phyloP scores from a whole-genome alignment of 23 red algal genomes.

The Agarophyton chilense region DNA sequence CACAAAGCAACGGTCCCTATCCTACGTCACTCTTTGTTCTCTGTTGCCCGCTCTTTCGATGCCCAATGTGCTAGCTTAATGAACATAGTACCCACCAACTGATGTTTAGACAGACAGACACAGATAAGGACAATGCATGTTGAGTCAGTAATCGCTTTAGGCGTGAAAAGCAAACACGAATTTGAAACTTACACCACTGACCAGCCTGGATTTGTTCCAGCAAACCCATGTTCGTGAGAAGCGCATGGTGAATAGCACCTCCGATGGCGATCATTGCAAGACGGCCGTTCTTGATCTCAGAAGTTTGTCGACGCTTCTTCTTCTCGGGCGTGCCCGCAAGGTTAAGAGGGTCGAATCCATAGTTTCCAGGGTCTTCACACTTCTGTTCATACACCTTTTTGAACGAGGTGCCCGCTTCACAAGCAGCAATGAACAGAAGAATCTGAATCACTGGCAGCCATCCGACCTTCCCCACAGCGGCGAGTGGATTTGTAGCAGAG shows the following conservation, averaged over 20 bases:
- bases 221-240: conserved; percentile 77
- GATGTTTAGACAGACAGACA: neutral
- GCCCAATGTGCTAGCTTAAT: neutral
- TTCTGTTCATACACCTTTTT: conserved; percentile 67
- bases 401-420: conserved; percentile 72
- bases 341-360: conserved; percentile 78
- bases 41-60: neutral
- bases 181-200: conserved; percentile 41
- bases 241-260: conserved; percentile 80
- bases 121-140: neutral
- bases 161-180: neutral
- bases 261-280: conserved; percentile 87
- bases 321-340: conserved; percentile 48
- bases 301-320: conserved; percentile 54
- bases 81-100: conserved; percentile 63
- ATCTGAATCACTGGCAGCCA: conserved; percentile 74
- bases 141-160: neutral
- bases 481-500: conserved; percentile 75
- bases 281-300: conserved; percentile 91
- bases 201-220: conserved; percentile 72
- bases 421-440: conserved; percentile 77
- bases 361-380: conserved; percentile 69
- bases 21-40: neutral
- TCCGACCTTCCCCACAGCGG: conserved; percentile 65
- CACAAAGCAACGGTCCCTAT: neutral